phyloP scores from a whole-genome alignment of 371 early-diverging fungal species.

The Sporodiniella umbellata region DNA sequence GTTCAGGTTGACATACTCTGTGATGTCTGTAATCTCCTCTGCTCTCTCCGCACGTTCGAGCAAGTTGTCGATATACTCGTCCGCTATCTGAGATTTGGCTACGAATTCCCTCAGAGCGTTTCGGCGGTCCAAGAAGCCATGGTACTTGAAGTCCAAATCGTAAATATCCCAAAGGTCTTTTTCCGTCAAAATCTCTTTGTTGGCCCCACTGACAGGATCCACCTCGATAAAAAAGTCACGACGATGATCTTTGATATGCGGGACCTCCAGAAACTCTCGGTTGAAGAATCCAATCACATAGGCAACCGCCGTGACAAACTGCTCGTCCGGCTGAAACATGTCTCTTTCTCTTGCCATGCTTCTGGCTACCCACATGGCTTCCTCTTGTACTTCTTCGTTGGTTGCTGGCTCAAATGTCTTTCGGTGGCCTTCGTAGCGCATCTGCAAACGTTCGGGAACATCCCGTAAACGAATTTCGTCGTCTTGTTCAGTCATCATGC shows the following conservation, averaged over 20 bases:
- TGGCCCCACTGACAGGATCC: slow-evolving; percentile 33
- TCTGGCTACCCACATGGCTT: slow-evolving; percentile 56
- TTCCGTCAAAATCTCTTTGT: slow-evolving; percentile 55
- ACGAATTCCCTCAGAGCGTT: slow-evolving; percentile 43
- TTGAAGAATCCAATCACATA: slow-evolving; percentile 72
- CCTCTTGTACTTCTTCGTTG: slow-evolving; percentile 57
- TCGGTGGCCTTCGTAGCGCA: slow-evolving; percentile 51
- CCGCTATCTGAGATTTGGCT: slow-evolving; percentile 40
- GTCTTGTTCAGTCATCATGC: slow-evolving; percentile 91
- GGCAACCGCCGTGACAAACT: slow-evolving; percentile 25
- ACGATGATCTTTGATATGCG: slow-evolving; percentile 85
- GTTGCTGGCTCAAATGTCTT: slow-evolving; percentile 33
- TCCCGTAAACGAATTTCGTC: slow-evolving; percentile 86
- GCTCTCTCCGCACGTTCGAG: slow-evolving; percentile 49
- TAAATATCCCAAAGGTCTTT: slow-evolving; percentile 88
- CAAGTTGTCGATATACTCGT: slow-evolving; percentile 48
- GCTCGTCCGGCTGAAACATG: slow-evolving; percentile 24
- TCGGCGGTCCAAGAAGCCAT: slow-evolving; percentile 62
- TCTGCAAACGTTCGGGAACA: slow-evolving; percentile 92
- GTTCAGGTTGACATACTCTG: slow-evolving; percentile 71
- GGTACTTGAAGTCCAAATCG: slow-evolving; percentile 81
- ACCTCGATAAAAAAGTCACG: slow-evolving; percentile 74
- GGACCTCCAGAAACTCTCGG: slow-evolving; percentile 83
- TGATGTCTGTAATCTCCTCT: slow-evolving; percentile 77
- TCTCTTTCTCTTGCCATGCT: slow-evolving; percentile 32